These are phyloP conservation scores for Achaetomiella virescens DNA, from an alignment of 495 filamentous ascomycete genomes.

Conservation along the genomic window DNA sequence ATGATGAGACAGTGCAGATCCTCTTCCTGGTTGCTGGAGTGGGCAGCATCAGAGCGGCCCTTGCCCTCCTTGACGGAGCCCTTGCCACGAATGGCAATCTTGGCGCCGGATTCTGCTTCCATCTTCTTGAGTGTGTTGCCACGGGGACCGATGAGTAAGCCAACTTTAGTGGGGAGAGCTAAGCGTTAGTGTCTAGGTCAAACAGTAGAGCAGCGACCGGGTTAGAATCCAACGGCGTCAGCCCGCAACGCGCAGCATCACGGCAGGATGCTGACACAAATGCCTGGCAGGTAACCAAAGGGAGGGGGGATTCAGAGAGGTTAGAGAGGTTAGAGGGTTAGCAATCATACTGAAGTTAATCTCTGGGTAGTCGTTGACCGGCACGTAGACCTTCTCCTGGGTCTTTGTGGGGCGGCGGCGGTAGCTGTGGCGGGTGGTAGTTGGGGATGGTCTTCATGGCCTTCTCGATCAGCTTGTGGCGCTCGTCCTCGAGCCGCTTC, in stretches of 20 bases:
- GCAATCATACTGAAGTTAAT: constrained; percentile 99
- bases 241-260: constrained; percentile 28
- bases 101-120: constrained; percentile 93
- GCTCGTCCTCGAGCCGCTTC: constrained; percentile 95
- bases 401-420: constrained; percentile 98
- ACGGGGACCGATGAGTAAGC: constrained; percentile 98
- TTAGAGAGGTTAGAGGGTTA: constrained; percentile 87
- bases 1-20: constrained; percentile 98
- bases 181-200: constrained; percentile 76
- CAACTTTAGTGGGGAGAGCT: constrained; percentile 89
- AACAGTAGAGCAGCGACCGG: constrained; percentile 33
- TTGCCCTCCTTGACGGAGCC: constrained; percentile 99
- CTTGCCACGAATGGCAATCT: constrained; percentile 98
- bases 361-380: constrained; percentile 99
- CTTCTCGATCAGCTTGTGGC: constrained; percentile 95
- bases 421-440: constrained; percentile 93
- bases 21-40: constrained; percentile 99
- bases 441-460: constrained; percentile 98
- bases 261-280: constrained; percentile 20
- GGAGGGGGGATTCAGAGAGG: constrained; percentile 50
- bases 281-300: constrained; percentile 33
- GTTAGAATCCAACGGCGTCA: constrained; percentile 34
- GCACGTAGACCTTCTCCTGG: constrained; percentile 99
- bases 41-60: constrained; percentile 94
- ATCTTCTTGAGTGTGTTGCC: constrained; percentile 99